Evolutionary conservation across 176 grass and related monocot species (phyloP).

Genomic region (Bonia amplexicaulis): DNA sequence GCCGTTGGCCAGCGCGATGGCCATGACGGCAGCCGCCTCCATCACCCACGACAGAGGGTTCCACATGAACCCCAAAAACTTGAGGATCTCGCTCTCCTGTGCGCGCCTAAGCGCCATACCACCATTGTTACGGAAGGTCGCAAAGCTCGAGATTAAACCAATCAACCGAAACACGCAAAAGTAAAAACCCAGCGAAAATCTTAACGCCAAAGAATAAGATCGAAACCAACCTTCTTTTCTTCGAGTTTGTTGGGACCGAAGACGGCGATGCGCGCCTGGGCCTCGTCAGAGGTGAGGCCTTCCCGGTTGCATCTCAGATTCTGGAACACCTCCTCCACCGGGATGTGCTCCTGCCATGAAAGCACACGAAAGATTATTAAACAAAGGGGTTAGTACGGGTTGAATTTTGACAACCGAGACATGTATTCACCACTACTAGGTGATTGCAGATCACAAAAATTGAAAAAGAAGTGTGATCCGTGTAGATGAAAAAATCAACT

Average conservation of each 20-base stretch:
- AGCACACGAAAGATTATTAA: not conserved
- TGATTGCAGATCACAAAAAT: no score
- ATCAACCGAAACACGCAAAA: not conserved
- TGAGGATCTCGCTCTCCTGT: slow-evolving; percentile 83
- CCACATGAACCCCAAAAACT: slow-evolving; percentile 98
- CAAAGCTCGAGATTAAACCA: not conserved
- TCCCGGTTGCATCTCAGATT: slow-evolving; percentile 52
- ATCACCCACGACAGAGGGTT: slow-evolving; percentile 98
- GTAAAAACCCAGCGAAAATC: no score
- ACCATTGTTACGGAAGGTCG: not conserved
- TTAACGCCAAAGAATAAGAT: not conserved
- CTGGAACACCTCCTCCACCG: slow-evolving; percentile 85
- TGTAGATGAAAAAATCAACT: not conserved
- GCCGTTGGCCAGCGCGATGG: slow-evolving; percentile 84
- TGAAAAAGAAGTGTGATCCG: no score
- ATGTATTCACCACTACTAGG: no score
- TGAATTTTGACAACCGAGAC: not conserved
- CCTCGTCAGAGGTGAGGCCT: slow-evolving; percentile 62
- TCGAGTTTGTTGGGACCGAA: slow-evolving; percentile 99
- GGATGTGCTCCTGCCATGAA: slow-evolving; percentile 67
- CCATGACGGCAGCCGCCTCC: slow-evolving; percentile 92
- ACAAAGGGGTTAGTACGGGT: not conserved
- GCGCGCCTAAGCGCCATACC: not conserved
- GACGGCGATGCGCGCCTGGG: slow-evolving; percentile 43
- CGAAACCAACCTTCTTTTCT: slow-evolving; percentile 60